Evolutionary conservation across 257 asterid species (phyloP).

Genomic region (Nicotiana knightiana): DNA sequence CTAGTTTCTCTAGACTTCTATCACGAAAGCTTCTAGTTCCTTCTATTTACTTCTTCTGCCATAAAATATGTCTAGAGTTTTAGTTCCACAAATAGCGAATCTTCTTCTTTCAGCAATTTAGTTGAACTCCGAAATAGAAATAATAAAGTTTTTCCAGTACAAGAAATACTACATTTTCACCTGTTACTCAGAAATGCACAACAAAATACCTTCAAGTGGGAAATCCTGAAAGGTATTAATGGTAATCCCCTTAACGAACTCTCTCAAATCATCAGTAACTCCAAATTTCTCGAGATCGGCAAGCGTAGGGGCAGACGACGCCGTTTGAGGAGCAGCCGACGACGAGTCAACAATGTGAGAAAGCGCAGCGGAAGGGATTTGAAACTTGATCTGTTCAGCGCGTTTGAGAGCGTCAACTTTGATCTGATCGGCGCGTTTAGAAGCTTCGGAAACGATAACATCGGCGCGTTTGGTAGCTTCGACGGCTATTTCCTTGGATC

Average conservation of each 20-base stretch:
- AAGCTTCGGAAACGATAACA: not conserved
- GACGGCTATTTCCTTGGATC: conserved; percentile 42
- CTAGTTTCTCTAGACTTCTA: not conserved
- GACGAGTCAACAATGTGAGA: conserved; percentile 51
- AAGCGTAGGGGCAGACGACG: conserved; percentile 10
- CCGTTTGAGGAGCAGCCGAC: conserved; percentile 13
- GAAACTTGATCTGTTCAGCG: conserved; percentile 69
- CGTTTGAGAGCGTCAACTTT: not conserved
- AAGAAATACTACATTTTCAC: not conserved
- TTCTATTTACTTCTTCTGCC: not conserved
- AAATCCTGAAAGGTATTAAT: conserved; percentile 71
- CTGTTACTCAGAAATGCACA: not conserved
- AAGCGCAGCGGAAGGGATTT: conserved; percentile 59
- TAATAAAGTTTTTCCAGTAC: not conserved
- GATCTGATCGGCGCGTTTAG: conserved; percentile 8
- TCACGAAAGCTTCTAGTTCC: not conserved
- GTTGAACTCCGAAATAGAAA: not conserved
- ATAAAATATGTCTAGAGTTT: not conserved
- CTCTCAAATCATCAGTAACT: conserved; percentile 75
- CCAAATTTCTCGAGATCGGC: conserved; percentile 71
- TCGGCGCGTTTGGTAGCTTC: conserved; percentile 81
- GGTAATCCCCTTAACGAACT: conserved; percentile 71
- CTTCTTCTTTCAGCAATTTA: not conserved
- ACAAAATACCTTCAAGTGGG: conserved; percentile 57
- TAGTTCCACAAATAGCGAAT: not conserved